These are phyloP conservation scores for Metarhizium rileyi DNA, from an alignment of 2,329 filamentous ascomycete genomes.

Conservation along the genomic window DNA sequence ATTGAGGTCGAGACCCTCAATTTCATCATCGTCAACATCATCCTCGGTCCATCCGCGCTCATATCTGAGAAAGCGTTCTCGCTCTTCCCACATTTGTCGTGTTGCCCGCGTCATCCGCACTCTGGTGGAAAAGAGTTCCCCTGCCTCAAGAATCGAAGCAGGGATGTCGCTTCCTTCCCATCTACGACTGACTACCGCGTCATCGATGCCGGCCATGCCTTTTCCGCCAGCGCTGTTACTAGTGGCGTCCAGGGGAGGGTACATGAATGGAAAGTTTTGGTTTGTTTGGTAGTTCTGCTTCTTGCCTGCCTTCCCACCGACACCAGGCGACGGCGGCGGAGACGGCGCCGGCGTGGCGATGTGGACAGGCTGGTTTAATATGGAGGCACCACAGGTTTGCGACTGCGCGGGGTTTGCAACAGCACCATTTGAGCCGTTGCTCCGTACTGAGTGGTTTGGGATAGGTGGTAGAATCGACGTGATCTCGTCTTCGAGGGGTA, in stretches of 20 bases:
- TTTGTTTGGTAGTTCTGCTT: conserved; percentile 99
- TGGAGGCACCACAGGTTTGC: conserved; percentile 58
- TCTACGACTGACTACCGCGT: conserved; percentile 66
- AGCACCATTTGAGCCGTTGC: conserved; percentile 51
- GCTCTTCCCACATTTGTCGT: conserved; percentile 88
- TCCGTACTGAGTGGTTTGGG: conserved; percentile 60
- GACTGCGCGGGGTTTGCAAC: conserved; percentile 44
- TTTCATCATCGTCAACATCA: conserved; percentile 32
- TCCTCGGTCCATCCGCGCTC: conserved; percentile 75
- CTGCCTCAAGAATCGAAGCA: conserved; percentile 88
- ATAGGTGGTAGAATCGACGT: conserved; percentile 83
- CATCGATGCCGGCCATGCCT: conserved; percentile 70
- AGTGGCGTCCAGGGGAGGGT: conserved; percentile 79
- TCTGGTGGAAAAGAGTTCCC: conserved; percentile 78
- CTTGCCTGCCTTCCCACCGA: conserved; percentile 87
- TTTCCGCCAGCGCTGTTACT: conserved; percentile 90
- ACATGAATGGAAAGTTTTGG: conserved; percentile 96
- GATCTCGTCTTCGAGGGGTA: conserved; percentile 83
- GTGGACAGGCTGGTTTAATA: conserved; percentile 90
- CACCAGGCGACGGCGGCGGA: conserved; percentile 79
- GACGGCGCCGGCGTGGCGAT: conserved; percentile 98
- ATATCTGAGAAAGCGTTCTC: conserved; percentile 83
- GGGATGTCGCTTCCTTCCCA: conserved; percentile 96
- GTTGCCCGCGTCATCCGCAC: conserved; percentile 89
- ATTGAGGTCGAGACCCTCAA: conserved; percentile 36